Conservation (phyloP, 495 filamentous ascomycete genomes). For the Penicillium pancosmium region DNA sequence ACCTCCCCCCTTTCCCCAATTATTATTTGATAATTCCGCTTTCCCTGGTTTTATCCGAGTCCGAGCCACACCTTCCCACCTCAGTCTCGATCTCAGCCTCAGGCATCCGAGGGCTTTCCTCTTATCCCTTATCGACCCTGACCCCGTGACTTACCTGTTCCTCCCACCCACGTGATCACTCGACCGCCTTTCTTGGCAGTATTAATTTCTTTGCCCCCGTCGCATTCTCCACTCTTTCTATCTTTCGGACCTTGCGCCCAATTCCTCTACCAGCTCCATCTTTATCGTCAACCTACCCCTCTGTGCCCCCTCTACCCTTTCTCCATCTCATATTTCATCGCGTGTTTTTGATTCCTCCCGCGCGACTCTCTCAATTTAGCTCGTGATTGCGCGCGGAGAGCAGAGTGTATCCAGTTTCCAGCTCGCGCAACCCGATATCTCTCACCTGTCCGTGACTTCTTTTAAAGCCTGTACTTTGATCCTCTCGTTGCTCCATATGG, state of each 20-base stretch:
- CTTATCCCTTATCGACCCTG: slow-evolving; percentile 13
- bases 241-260: slow-evolving; percentile 20
- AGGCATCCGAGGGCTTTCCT: slow-evolving; percentile 4
- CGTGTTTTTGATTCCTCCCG: slow-evolving; percentile 8
- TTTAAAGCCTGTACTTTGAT: slow-evolving; percentile 24
- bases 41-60: slow-evolving; percentile 10
- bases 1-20: slow-evolving; percentile 22
- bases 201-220: slow-evolving; percentile 47
- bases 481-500: slow-evolving; percentile 38
- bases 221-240: slow-evolving; percentile 52
- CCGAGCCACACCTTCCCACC: slow-evolving; percentile 9
- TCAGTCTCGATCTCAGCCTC: slow-evolving; percentile 20
- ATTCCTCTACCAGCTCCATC: background rate
- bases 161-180: slow-evolving; percentile 43
- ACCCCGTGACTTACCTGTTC: slow-evolving; percentile 22
- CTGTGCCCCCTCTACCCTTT: slow-evolving; percentile 8
- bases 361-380: slow-evolving; percentile 13
- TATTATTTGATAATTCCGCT: slow-evolving; percentile 19
- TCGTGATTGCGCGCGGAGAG: slow-evolving; percentile 21
- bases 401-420: slow-evolving; percentile 24
- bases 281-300: slow-evolving; percentile 12
- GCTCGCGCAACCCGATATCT: slow-evolving; percentile 12
- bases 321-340: slow-evolving; percentile 11
- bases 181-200: slow-evolving; percentile 47
- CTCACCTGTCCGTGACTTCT: slow-evolving; percentile 12